phyloP scores from a whole-genome alignment of 1,139 yeast genomes.

The Kazachstania sp. region DNA sequence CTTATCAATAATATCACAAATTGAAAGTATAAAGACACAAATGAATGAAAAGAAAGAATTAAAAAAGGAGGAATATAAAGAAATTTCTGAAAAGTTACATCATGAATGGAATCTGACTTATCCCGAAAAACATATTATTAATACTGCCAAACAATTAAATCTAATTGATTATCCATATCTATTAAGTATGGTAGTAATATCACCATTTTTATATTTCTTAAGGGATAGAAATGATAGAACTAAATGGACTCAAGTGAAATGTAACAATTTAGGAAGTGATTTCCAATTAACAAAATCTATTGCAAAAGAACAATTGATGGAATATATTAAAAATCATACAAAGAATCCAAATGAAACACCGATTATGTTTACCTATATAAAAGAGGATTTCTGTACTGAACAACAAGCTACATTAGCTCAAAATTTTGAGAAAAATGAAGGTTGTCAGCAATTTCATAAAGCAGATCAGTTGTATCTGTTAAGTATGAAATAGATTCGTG shows the following conservation, averaged over 20 bases:
- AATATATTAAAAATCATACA: slow-evolving; percentile 18
- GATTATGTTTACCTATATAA: slow-evolving; percentile 24
- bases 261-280: slow-evolving; percentile 13
- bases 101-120: slow-evolving; percentile 25
- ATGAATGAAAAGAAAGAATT: slow-evolving; percentile 14
- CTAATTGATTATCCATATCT: slow-evolving; percentile 25
- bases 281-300: slow-evolving; percentile 13
- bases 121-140: slow-evolving; percentile 22
- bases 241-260: slow-evolving; percentile 18
- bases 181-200: slow-evolving; percentile 21
- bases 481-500: not conserved
- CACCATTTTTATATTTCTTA: slow-evolving; percentile 24
- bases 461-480: slow-evolving; percentile 16
- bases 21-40: slow-evolving; percentile 15
- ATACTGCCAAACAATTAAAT: slow-evolving; percentile 19
- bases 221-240: slow-evolving; percentile 14
- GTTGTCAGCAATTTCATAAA: slow-evolving; percentile 16
- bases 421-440: slow-evolving; percentile 16
- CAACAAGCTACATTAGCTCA: slow-evolving; percentile 10
- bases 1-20: slow-evolving; percentile 3
- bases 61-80: slow-evolving; percentile 20
- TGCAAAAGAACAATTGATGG: slow-evolving; percentile 16
- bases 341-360: slow-evolving; percentile 24
- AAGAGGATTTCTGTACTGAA: slow-evolving; percentile 13
- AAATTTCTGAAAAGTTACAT: slow-evolving; percentile 19